Evolutionary conservation across 2,329 filamentous ascomycete species (phyloP).

Genomic region (Beauveria sp.): DNA sequence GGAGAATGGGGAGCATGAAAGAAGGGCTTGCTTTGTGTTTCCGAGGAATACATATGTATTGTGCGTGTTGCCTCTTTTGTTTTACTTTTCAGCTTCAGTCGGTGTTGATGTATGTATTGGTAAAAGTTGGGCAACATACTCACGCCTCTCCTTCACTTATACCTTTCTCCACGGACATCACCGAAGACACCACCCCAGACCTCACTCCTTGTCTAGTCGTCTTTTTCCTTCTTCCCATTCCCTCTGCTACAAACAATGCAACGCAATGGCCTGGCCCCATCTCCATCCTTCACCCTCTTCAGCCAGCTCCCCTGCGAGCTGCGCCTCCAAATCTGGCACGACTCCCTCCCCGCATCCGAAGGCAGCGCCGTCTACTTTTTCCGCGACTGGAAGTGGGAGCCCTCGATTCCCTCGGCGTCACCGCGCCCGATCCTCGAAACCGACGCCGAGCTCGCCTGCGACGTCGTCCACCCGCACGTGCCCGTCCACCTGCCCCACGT

Average conservation of each 20-base stretch:
- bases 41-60: not conserved
- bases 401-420: not conserved
- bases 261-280: not conserved
- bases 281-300: not conserved
- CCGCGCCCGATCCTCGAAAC: not conserved
- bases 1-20: not conserved
- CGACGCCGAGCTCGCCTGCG: not conserved
- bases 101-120: not conserved
- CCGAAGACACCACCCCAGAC: not conserved
- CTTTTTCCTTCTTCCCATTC: not conserved
- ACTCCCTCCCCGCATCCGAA: not conserved
- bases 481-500: slow-evolving; percentile 1
- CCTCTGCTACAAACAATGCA: not conserved
- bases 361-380: slow-evolving; percentile 3
- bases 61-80: not conserved
- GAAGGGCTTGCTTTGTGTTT: not conserved
- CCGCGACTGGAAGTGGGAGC: slow-evolving; percentile 5
- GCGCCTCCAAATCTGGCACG: not conserved
- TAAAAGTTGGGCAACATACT: not conserved
- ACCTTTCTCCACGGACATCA: not conserved
- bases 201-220: not conserved
- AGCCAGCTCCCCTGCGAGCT: slow-evolving; percentile 3
- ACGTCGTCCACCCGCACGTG: slow-evolving; percentile 4
- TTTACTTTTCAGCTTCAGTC: not conserved
- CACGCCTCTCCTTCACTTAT: not conserved